Conservation (phyloP, 495 filamentous ascomycete species). For the Tuber aestivum region DNA sequence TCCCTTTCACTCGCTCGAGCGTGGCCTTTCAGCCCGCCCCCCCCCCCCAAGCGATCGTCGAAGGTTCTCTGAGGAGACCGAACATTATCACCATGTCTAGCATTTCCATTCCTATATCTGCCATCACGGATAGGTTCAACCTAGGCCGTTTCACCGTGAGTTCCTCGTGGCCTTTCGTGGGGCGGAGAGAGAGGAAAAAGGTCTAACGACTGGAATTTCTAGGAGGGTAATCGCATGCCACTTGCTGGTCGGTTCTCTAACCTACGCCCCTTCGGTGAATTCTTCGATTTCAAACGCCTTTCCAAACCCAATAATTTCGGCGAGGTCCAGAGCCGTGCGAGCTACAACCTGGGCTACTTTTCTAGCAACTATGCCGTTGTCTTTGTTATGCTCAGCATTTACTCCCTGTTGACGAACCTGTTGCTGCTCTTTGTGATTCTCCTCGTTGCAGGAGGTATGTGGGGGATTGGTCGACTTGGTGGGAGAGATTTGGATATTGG, state of each 20-base stretch:
- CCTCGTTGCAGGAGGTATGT: constrained; percentile 77
- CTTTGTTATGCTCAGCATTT: constrained; percentile 91
- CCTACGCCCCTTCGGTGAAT: constrained; percentile 83
- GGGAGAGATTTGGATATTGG: constrained; percentile 85
- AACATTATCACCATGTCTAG: constrained; percentile 60
- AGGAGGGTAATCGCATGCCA: constrained; percentile 62
- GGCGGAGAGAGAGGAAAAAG: neutral
- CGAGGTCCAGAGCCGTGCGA: constrained; percentile 87
- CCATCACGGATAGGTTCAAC: constrained; percentile 82
- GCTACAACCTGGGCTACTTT: constrained; percentile 96
- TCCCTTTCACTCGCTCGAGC: constrained; percentile 19
- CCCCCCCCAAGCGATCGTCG: constrained; percentile 2
- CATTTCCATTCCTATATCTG: constrained; percentile 84
- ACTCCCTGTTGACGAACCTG: constrained; percentile 80
- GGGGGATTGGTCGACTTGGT: constrained; percentile 77
- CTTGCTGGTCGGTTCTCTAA: constrained; percentile 81
- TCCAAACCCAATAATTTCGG: constrained; percentile 88
- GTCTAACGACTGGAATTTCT: neutral
- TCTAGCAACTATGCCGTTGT: constrained; percentile 96
- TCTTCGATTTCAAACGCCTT: constrained; percentile 88
- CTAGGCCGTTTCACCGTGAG: constrained; percentile 54
- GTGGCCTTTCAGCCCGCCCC: constrained; percentile 11
- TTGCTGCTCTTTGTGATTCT: constrained; percentile 84
- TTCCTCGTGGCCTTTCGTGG: neutral
- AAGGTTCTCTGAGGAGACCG: constrained; percentile 16